A percentile compares a stretch with the other conserved stretches of the same genome.
These are phyloP conservation scores for Corchorus capsularis DNA, from an alignment of 345 rosid species.

Conservation along the genomic window DNA sequence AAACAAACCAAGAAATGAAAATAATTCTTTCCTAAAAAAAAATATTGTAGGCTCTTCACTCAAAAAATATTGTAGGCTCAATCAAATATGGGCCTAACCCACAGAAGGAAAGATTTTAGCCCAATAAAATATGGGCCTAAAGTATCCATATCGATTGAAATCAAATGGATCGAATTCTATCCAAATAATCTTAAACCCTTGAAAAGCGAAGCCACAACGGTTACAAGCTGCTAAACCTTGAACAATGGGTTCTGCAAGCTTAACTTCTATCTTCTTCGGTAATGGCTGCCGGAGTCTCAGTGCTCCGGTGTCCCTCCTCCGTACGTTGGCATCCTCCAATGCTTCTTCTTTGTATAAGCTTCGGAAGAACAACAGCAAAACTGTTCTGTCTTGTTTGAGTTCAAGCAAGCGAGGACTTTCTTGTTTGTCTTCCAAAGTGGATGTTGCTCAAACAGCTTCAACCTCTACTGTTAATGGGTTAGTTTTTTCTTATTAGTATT, in stretches of 20 bases:
- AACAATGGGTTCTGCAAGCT: constrained; percentile 33
- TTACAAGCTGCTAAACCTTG: neutral
- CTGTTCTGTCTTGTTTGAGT: constrained; percentile 20
- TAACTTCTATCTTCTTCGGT: constrained; percentile 51
- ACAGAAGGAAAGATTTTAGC: too few species aligned
- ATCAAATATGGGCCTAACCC: too few species aligned
- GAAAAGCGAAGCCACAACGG: too few species aligned
- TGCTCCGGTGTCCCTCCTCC: constrained; percentile 36
- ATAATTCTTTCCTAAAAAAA: too few species aligned
- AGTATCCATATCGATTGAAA: too few species aligned
- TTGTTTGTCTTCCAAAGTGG: constrained; percentile 40
- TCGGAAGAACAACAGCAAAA: constrained; percentile 4
- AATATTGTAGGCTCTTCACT: too few species aligned
- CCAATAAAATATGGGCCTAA: too few species aligned
- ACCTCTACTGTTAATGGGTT: constrained; percentile 52
- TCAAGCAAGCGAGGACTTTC: constrained; percentile 34
- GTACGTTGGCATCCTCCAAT: constrained; percentile 41
- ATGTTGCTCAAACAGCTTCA: constrained; percentile 27
- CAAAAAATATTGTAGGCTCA: too few species aligned
- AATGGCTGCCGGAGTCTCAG: constrained; percentile 45
- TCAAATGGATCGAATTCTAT: too few species aligned
- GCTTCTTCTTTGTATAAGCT: constrained; percentile 19
- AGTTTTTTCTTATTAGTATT: constrained; percentile 16
- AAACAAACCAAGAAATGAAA: too few species aligned
- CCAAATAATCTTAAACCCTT: too few species aligned